Evolutionary conservation across 2,329 filamentous ascomycete genomes (phyloP), one percentile per base, ranked within the genome.

Genomic region (Didymosphaeria variabile): DNA sequence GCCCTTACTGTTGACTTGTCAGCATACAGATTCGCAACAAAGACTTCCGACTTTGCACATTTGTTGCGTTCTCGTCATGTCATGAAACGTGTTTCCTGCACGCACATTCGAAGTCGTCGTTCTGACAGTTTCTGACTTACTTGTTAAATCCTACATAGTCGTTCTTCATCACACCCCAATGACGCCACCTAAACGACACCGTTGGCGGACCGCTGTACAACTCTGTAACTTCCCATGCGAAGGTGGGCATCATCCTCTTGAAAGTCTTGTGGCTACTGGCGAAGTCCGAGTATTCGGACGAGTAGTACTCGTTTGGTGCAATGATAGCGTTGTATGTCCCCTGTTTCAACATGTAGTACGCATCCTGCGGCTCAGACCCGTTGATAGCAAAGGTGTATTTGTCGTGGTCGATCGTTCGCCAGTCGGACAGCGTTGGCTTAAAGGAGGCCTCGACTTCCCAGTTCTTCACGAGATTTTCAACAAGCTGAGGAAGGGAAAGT

Each of bases 371-470:
- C 9, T 83, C 80, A 0, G 83, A 84, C 34, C 88, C 87, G 67
- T 90, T 90, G 75, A 90, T 85, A 29, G 86, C 83, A 70, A 91
- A 90, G 2, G 79, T 83, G 80, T 90, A 91, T 32, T 83, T 84
- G 7, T 79, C 72, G 4, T 79, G 81, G 72, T 90, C 86, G 66
- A 91, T 83, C 2, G 89, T 91, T 49, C 88, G 84, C 88, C 88
- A 91, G 76, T 91, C 86, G 3, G 78, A 68, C 10, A 90, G 80
- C 17, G 81, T 69, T 8, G 83, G 83, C 78, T 91, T 91, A 84
- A 89, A 90, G 0, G 87, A 90, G 0, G 89, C 89, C 74, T 91
- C 88, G 55, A 90, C 85, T 75, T 91, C 88, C 89, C 88, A 91
- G 74, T 91, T 91, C 79, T 91, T 90, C 71, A 91, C 88, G 1